Base-by-base conservation (phyloP, 164 flowering plant genomes). In the Vitis riparia region DNA sequence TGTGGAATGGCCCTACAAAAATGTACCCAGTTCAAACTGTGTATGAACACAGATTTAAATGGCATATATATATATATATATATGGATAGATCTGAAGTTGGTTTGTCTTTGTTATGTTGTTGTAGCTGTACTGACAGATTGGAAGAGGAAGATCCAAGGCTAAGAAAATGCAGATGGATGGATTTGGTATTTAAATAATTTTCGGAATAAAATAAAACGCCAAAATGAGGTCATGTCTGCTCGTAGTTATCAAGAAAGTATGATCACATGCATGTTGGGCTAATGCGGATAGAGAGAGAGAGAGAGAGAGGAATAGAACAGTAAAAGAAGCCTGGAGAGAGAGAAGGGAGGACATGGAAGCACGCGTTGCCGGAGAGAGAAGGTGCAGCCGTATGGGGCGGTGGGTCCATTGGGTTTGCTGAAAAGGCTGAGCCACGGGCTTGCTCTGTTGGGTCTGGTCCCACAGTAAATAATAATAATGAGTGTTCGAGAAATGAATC, bases 361-460 rank as follows among this genome's bases (percentile, higher is more conserved):
- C 86, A 83, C 86, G 86, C 86, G 74, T 83, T 81, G 86, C 82
- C 84, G 82, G 86, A 67, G 75, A 4, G 67, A 55, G 74, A 63
- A 76, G 79, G 77, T 63, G 82, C 80, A 76, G 59, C 59, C 70
- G 62, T 74, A 73, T 68, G 82, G 78, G 79, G 66, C 59, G 75
- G 78, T 77, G 83, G 83, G 74, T 60, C 83, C 80, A 37, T 59
- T 23, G 80, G 71, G 74, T 56, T 66, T 70, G 72, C 64, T 15
- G 72, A 71, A 73, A 79, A 74, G 68, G 64, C 75, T 67, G 68
- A 72, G 16, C 76, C 71, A n/a, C 27, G 66, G 27, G 17, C 62
- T 59, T 11, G 62, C 58, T 29, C 59, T 65, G 64, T 56, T 68
- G 10, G 44, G 44, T 37, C 53, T 67, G 73, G 74, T 62, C 74